Conservation (phyloP, 495 filamentous ascomycete species). For the Penicillium diatomitis region DNA sequence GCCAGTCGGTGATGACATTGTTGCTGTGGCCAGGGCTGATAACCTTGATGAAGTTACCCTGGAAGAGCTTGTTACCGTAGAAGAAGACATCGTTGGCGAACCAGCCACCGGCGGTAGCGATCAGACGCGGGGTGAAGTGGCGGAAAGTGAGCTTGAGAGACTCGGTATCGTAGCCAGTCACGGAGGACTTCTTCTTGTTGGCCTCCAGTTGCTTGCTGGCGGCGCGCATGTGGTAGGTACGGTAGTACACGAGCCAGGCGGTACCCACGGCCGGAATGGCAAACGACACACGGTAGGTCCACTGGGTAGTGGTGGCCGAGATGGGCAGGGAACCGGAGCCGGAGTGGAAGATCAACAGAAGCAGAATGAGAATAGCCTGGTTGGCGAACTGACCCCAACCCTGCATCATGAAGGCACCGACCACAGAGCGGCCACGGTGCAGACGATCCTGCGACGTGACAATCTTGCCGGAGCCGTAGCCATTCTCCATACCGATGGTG, state of each 20-base stretch:
- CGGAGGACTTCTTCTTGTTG: constrained; percentile 71
- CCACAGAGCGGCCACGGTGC: constrained; percentile 85
- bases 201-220: constrained; percentile 60
- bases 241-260: constrained; percentile 84
- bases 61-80: constrained; percentile 95
- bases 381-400: constrained; percentile 91
- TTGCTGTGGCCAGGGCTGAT: constrained; percentile 45
- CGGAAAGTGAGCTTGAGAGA: constrained; percentile 63
- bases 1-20: constrained; percentile 68
- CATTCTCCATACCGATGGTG: constrained; percentile 85
- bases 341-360: constrained; percentile 71
- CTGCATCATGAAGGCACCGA: constrained; percentile 88
- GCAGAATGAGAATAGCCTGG: constrained; percentile 70
- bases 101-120: constrained; percentile 77
- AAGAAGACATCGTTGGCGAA: constrained; percentile 92
- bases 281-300: constrained; percentile 76
- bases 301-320: constrained; percentile 57
- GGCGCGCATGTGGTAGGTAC: constrained; percentile 75
- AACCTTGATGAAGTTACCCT: constrained; percentile 69
- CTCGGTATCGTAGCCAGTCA: constrained; percentile 74
- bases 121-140: constrained; percentile 68
- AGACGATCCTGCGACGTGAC: constrained; percentile 81
- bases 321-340: constrained; percentile 62
- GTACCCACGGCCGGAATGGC: constrained; percentile 77
- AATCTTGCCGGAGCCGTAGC: constrained; percentile 68